phyloP scores from a whole-genome alignment of 306 rosid species.

The Vigna trinervia region DNA sequence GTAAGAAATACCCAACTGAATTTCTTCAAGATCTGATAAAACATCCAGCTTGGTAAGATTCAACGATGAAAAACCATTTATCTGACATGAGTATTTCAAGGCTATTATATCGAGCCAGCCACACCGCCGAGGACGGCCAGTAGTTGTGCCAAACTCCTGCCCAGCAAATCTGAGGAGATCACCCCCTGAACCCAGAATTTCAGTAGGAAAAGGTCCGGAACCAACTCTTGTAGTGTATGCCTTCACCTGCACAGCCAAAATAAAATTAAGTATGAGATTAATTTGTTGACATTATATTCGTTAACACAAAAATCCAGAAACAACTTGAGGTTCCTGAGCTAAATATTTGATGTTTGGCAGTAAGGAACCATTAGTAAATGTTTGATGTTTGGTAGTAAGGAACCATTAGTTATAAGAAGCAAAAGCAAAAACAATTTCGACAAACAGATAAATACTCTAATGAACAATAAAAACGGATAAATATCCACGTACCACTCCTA shows the following conservation, averaged over 20 bases:
- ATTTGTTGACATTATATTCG: conserved; percentile 12
- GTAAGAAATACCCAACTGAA: conserved; percentile 80
- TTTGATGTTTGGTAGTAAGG: conserved; percentile 2
- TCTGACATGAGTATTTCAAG: conserved; percentile 76
- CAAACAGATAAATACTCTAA: background rate
- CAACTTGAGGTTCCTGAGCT: background rate
- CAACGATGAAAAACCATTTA: conserved; percentile 84
- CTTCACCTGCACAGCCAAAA: conserved; percentile 78
- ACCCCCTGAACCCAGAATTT: conserved; percentile 76
- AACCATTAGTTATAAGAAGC: background rate
- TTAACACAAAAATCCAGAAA: background rate
- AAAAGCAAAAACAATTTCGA: background rate
- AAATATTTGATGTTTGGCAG: background rate
- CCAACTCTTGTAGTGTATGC: conserved; percentile 98
- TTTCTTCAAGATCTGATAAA: conserved; percentile 76
- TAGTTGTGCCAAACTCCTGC: conserved; percentile 97
- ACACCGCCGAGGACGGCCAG: conserved; percentile 98
- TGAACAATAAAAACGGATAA: conserved; percentile 18
- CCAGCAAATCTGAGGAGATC: conserved; percentile 93
- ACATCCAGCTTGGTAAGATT: conserved; percentile 97
- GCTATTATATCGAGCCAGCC: conserved; percentile 98
- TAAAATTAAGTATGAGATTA: conserved; percentile 30
- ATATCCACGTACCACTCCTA: conserved; percentile 81
- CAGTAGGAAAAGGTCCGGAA: conserved; percentile 97
- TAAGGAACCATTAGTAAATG: background rate